Percentiles rank a stretch among this genome's conserved stretches.
Evolutionary conservation across 768 basidiomycete species (phyloP).

Genomic region (Kwoniella mangroviensis): DNA sequence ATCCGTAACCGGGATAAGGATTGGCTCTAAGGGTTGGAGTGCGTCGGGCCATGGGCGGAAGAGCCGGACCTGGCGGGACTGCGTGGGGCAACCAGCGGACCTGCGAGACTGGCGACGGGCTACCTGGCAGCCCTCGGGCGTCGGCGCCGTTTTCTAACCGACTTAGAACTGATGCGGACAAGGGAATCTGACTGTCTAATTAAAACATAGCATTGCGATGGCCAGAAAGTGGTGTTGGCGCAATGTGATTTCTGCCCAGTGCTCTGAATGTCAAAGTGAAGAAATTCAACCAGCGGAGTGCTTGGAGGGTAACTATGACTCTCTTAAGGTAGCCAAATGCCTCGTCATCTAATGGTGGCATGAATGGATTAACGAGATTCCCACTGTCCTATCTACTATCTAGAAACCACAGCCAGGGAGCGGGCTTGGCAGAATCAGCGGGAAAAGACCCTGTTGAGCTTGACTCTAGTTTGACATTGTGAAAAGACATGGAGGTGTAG

Average conservation of each 20-base stretch:
- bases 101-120: constrained; percentile 61
- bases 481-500: constrained; percentile 81
- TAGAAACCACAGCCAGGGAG: background rate
- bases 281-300: constrained; percentile 79
- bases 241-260: constrained; percentile 83
- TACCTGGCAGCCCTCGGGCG: constrained; percentile 66
- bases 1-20: constrained; percentile 72
- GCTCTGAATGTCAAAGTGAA: constrained; percentile 82
- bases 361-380: background rate
- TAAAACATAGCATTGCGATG: constrained; percentile 74
- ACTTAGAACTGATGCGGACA: constrained; percentile 79
- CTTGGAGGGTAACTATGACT: constrained; percentile 80
- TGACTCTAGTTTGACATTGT: constrained; percentile 86
- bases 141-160: constrained; percentile 69
- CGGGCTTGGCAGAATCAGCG: constrained; percentile 5
- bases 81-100: constrained; percentile 66
- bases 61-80: constrained; percentile 73
- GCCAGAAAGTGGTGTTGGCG: constrained; percentile 72
- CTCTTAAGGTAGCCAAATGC: constrained; percentile 84
- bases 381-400: background rate
- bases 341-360: constrained; percentile 61
- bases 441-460: constrained; percentile 84
- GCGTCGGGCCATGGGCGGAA: constrained; percentile 75
- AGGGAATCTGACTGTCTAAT: constrained; percentile 84
- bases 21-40: constrained; percentile 79